Conservation (phyloP, 441 rosid species). For the Hura crepitans region DNA sequence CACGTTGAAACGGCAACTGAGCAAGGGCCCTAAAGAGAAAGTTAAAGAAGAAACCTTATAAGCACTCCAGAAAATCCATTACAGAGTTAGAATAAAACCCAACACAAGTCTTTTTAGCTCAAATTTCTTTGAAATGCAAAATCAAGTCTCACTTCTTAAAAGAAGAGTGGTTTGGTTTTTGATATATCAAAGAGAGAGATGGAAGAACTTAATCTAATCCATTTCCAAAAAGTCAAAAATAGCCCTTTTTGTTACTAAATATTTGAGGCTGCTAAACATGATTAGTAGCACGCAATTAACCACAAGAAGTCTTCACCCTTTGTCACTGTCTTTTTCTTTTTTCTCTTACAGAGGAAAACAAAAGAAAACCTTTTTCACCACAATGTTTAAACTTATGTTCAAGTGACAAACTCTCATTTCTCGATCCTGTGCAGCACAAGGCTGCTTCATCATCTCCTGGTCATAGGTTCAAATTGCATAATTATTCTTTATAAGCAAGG, state of each 20-base stretch:
- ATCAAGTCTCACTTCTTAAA: not conserved
- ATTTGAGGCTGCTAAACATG: not conserved
- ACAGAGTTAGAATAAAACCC: not conserved
- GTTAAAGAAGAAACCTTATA: not conserved
- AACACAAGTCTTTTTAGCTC: not conserved
- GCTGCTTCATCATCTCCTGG: not conserved
- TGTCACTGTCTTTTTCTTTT: not conserved
- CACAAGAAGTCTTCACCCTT: not conserved
- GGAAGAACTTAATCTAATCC: not conserved
- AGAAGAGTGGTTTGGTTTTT: not conserved
- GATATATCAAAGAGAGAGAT: not conserved
- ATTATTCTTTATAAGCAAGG: not conserved
- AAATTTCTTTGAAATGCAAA: not conserved
- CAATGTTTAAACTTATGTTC: not conserved
- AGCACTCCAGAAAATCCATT: constrained; percentile 6
- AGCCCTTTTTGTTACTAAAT: not conserved
- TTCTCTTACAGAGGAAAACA: not conserved
- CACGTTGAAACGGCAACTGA: constrained; percentile 51
- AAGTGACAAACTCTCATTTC: not conserved
- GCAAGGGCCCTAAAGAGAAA: constrained; percentile 48
- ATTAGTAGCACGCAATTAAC: not conserved
- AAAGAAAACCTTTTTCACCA: not conserved
- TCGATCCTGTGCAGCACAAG: not conserved
- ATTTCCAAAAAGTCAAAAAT: not conserved
- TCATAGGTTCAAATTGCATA: not conserved